phyloP scores from a whole-genome alignment of 208 protist species.

The Kentomonas sorsogonicus region DNA sequence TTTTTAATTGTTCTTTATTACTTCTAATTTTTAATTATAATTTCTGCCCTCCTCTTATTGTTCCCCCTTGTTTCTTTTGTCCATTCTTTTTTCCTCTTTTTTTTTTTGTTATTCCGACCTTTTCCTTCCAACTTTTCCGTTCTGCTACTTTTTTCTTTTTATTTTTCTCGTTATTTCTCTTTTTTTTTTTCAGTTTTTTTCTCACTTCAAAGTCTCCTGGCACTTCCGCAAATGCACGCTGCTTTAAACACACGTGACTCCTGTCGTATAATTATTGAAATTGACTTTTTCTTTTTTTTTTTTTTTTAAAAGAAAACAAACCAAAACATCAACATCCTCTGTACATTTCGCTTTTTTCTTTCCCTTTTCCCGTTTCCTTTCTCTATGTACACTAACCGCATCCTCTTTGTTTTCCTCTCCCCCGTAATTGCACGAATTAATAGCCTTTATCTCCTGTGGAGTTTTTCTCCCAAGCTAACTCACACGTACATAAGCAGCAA shows the following conservation, averaged over 20 bases:
- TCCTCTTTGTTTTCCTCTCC: too few relatives aligned
- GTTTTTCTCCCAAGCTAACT: too few relatives aligned
- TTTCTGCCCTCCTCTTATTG: conserved; percentile 4
- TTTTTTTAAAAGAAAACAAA: neutral
- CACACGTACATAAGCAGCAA: too few relatives aligned
- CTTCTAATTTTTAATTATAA: neutral
- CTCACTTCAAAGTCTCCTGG: neutral
- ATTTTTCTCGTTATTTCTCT: neutral
- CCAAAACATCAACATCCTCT: neutral
- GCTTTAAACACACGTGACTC: neutral
- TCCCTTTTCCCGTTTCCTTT: conserved; percentile 5
- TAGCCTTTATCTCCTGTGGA: too few relatives aligned
- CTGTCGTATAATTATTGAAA: neutral
- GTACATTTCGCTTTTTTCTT: conserved; percentile 11
- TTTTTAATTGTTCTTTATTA: neutral
- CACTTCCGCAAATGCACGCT: neutral
- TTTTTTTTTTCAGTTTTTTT: neutral
- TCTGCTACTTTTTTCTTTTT: conserved; percentile 6
- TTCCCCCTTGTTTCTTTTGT: conserved; percentile 6
- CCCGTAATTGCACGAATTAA: too few relatives aligned
- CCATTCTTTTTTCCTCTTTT: conserved; percentile 4
- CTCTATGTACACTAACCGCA: conserved; percentile 3
- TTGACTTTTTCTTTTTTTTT: conserved; percentile 3
- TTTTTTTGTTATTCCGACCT: neutral
- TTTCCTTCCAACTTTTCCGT: conserved; percentile 11